A percentile compares a stretch with the other conserved stretches of the same genome.
Evolutionary conservation across 2,329 filamentous ascomycete genomes (phyloP).

Genomic region (Lachnellula arida): DNA sequence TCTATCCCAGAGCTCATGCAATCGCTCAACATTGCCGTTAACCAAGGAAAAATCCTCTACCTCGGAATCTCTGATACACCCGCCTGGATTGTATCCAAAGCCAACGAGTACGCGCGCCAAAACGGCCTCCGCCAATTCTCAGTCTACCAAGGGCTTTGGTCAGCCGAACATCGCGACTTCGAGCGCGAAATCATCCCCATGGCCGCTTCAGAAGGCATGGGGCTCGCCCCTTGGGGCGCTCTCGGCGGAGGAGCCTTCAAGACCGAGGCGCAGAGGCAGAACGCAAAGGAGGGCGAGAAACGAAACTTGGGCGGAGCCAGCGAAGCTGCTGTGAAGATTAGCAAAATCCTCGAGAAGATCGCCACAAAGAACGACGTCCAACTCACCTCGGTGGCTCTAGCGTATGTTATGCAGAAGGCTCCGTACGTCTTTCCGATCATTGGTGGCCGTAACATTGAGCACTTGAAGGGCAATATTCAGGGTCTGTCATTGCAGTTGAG

Average conservation of each 20-base stretch:
- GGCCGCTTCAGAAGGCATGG: conserved; percentile 54
- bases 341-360: conserved; percentile 54
- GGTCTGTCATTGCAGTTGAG: conserved; percentile 57
- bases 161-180: conserved; percentile 57
- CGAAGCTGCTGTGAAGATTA: conserved; percentile 48
- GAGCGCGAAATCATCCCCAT: conserved; percentile 59
- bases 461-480: conserved; percentile 66
- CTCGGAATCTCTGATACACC: conserved; percentile 65
- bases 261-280: conserved; percentile 42
- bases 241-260: conserved; percentile 48
- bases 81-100: conserved; percentile 63
- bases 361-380: conserved; percentile 50
- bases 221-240: conserved; percentile 50
- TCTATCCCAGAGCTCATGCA: conserved; percentile 66
- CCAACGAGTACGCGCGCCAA: conserved; percentile 64
- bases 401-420: conserved; percentile 69
- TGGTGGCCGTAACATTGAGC: conserved; percentile 63
- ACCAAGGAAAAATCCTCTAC: conserved; percentile 59
- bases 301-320: conserved; percentile 33
- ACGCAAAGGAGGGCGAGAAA: conserved; percentile 33
- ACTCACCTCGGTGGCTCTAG: conserved; percentile 62
- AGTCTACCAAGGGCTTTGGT: conserved; percentile 65
- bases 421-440: conserved; percentile 71
- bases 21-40: conserved; percentile 56
- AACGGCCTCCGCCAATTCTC: conserved; percentile 67